Base-by-base conservation (phyloP, 2,329 filamentous ascomycete genomes). In the Fusarium concolor region DNA sequence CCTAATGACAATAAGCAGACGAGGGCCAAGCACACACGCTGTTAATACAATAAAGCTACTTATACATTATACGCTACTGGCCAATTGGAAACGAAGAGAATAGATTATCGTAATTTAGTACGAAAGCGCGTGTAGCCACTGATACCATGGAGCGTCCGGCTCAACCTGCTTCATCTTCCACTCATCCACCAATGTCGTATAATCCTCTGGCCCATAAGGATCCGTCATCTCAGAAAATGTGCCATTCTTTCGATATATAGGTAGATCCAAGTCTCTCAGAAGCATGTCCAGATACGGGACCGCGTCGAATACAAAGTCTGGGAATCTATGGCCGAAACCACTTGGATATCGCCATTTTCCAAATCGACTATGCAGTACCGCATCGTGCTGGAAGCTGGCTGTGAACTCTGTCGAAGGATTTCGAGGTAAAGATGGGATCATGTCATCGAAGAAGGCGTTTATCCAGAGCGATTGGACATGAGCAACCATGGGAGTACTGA, bases 291-390 rank as follows among this genome's bases (percentile, higher is more conserved):
- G 75, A 60, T 93, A 96, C 6, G 91, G 91, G 54, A 95, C 76
- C 0, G 86, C 86, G 76, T 96, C 92, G 73, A 95, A 94, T 18
- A 92, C 89, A 67, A 94, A 89, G 75, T 92, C 91, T 0, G 89
- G 89, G 59, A 85, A 82, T 73, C 82, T 84, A 38, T 80, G 82
- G 2, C 90, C 90, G 72, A 87, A 89, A 0, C 90, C 91, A 5
- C 81, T 84, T 2, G 90, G 87, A 71, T 91, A 92, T 26, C 92
- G 84, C 85, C 89, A 90, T 67, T 84, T 87, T 6, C 90, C 89
- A 75, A 90, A 95, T 37, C 90, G 87, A 20, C 85, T 88, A 73
- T 90, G 83, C 45, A 93, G 79, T 24, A 89, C 84, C 0, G 89
- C 87, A 69, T 90, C 84, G 65, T 84, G 82, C 53, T 77, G 79